Base-by-base conservation (phyloP, 2,329 filamentous ascomycete genomes). In the Nannizziopsis barbatae region DNA sequence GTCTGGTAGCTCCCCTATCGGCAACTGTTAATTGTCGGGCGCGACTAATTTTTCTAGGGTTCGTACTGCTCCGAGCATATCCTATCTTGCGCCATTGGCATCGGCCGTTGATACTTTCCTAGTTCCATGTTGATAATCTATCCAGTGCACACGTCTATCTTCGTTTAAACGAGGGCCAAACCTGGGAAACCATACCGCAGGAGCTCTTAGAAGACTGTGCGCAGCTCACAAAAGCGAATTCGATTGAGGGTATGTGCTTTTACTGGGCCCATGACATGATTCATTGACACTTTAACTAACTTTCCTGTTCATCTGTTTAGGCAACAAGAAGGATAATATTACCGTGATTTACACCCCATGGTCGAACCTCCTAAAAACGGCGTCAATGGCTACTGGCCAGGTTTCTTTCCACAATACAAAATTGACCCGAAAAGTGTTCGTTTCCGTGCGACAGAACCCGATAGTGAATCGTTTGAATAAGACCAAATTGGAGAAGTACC, bases 401-500 rank as follows among this genome's bases (percentile, higher is more conserved):
- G 92, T 98, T 46, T 83, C 85, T 54, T 98, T 96, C 73, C 89
- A 95, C 62, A 86, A 95, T 66, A 77, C 76, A 36, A 87, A 86
- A 60, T 57, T 83, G 71, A 88, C 95, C 55, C 89, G 84, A 70
- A 82, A 83, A 57, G 72, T 95, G 50, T 79, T 93, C 50, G 84
- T 98, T 12, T 66, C 80, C 9, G 76, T 82, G 62, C 79, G 90
- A 45, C 86, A 93, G 64, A 98, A 98, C 65, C 71, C 81, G 43
- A 87, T 95, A 60, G 80, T 98, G 71, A 98, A 98, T 71, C 81
- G 92, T n/a, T 78, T 98, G 55, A 96, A 95, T 73, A 98, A 96
- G 75, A 98, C 92, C 32, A 87, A 84, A 57, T 79, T 85, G 31
- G 90, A 96, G 70, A 86, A 82, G 65, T 86, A 82, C 63, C 88